Evolutionary conservation across 306 rosid species (phyloP).

Genomic region (Cucumis cinereus): DNA sequence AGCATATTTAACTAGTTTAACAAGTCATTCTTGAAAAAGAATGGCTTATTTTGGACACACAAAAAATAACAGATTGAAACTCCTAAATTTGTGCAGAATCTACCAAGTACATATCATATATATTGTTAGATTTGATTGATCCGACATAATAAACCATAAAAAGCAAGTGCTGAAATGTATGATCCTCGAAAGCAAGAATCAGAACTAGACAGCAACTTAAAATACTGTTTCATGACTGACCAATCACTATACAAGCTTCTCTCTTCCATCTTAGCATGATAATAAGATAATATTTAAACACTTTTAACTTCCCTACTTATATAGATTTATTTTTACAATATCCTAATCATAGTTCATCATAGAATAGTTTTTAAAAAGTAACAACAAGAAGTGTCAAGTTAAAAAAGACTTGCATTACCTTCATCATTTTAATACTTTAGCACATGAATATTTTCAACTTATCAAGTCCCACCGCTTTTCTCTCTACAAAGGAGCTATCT

Average conservation of each 20-base stretch:
- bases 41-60: not conserved
- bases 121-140: not conserved
- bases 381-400: not conserved
- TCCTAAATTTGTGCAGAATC: not conserved
- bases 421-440: not conserved
- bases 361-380: not conserved
- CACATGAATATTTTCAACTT: not conserved
- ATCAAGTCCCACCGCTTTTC: not conserved
- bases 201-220: not conserved
- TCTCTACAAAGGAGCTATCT: not conserved
- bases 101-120: not conserved
- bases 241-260: not conserved
- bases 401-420: not conserved
- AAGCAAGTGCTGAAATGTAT: not conserved
- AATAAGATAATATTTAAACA: not conserved
- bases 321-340: not conserved
- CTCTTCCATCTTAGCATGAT: not conserved
- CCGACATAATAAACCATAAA: not conserved
- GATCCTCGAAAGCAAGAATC: not conserved
- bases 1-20: not conserved
- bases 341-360: not conserved
- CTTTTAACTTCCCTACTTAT: not conserved
- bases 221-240: not conserved
- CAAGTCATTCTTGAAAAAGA: not conserved
- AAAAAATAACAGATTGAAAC: not conserved